phyloP scores from a whole-genome alignment of 805 yeast species.

The Metschnikowia kofuensis region DNA sequence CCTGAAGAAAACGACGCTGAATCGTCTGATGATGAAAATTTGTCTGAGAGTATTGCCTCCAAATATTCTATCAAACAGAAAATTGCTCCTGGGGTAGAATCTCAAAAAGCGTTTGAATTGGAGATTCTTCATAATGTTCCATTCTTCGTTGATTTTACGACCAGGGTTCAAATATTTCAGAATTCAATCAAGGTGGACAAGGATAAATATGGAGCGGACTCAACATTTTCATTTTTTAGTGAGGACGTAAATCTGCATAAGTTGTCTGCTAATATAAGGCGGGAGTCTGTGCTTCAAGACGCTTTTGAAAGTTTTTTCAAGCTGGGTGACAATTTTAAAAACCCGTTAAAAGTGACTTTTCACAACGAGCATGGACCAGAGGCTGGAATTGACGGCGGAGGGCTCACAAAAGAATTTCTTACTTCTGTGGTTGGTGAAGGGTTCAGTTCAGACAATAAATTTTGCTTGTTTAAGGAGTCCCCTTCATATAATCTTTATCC shows the following conservation, averaged over 20 bases:
- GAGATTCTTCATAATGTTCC: constrained; percentile 65
- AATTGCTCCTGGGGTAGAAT: not conserved
- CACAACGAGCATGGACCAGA: constrained; percentile 71
- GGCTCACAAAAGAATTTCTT: constrained; percentile 86
- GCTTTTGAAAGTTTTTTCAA: constrained; percentile 60
- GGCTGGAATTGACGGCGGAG: constrained; percentile 97
- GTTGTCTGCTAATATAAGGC: constrained; percentile 53
- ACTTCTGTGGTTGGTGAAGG: constrained; percentile 71
- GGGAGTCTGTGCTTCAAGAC: constrained; percentile 72
- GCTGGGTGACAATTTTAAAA: constrained; percentile 54
- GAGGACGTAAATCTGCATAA: constrained; percentile 17
- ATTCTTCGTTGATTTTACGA: constrained; percentile 72
- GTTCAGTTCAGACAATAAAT: constrained; percentile 40
- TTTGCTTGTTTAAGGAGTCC: constrained; percentile 41
- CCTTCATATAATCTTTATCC: constrained; percentile 69
- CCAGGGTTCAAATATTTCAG: constrained; percentile 73
- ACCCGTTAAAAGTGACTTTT: constrained; percentile 61
- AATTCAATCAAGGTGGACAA: constrained; percentile 56
- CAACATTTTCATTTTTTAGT: constrained; percentile 18
- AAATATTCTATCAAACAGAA: not conserved
- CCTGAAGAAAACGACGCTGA: constrained; percentile 42
- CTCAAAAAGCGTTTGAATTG: constrained; percentile 25
- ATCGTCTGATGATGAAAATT: constrained; percentile 16
- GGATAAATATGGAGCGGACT: constrained; percentile 19
- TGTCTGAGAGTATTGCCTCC: not conserved